Conservation (phyloP, 2,329 filamentous ascomycete genomes). For the Fusarium setosum region DNA sequence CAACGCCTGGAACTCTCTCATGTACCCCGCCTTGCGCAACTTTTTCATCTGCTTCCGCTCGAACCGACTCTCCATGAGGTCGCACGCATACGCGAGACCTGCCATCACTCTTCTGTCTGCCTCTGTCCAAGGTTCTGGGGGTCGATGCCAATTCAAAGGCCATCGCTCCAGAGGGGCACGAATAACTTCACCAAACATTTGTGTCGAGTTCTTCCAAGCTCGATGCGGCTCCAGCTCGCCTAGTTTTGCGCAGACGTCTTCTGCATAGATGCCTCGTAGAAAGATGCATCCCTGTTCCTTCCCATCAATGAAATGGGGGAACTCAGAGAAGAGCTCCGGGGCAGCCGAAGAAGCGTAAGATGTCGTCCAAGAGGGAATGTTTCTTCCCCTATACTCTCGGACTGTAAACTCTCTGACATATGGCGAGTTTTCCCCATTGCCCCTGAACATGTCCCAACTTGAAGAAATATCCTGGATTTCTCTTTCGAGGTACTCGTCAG, state of each 20-base stretch:
- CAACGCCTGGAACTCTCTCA: background rate
- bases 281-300: background rate
- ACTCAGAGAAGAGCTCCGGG: background rate
- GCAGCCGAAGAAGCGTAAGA: background rate
- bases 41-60: background rate
- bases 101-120: background rate
- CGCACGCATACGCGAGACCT: background rate
- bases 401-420: background rate
- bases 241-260: background rate
- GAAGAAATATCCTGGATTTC: background rate
- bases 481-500: background rate
- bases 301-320: background rate
- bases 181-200: background rate
- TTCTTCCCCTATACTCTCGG: background rate
- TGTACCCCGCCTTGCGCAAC: slow-evolving; percentile 2
- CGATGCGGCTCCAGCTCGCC: background rate
- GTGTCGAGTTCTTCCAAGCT: background rate
- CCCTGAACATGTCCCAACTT: background rate
- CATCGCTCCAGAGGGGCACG: background rate
- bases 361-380: background rate
- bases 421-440: accelerated
- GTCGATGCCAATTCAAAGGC: background rate
- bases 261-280: background rate
- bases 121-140: background rate
- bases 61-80: slow-evolving; percentile 9